phyloP scores from a whole-genome alignment of 2,329 filamentous ascomycete species.

The Xylaria sp. region DNA sequence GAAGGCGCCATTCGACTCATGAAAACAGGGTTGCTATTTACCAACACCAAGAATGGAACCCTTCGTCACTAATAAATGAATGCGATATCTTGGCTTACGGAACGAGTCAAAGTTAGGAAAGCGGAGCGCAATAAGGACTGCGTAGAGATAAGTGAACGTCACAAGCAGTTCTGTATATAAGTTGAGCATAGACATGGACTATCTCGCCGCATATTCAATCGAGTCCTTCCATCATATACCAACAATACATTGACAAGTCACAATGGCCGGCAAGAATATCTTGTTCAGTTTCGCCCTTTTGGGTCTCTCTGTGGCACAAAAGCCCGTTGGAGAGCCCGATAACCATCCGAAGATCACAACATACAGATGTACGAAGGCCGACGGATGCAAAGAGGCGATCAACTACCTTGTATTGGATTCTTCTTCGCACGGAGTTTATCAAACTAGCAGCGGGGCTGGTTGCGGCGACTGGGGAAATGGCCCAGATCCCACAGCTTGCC shows the following conservation, averaged over 20 bases:
- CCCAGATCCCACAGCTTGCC: conserved; percentile 57
- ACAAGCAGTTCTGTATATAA: conserved; percentile 28
- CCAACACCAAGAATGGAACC: conserved; percentile 2
- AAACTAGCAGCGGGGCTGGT: conserved; percentile 47
- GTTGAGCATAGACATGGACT: conserved; percentile 1
- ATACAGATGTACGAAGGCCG: conserved; percentile 59
- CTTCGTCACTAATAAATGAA: conserved; percentile 22
- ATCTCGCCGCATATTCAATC: not conserved
- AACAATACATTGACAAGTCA: not conserved
- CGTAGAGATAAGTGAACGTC: not conserved
- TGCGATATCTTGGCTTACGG: conserved; percentile 31
- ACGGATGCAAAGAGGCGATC: conserved; percentile 59
- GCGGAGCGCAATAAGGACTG: conserved; percentile 13
- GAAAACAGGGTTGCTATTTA: conserved; percentile 9
- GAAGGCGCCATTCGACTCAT: conserved; percentile 30
- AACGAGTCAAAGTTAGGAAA: conserved; percentile 32
- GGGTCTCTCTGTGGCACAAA: conserved; percentile 49
- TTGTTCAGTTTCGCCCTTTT: conserved; percentile 43
- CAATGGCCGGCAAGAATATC: conserved; percentile 44
- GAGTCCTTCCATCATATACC: not conserved
- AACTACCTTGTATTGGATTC: conserved; percentile 62
- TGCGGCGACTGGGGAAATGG: conserved; percentile 50
- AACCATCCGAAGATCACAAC: conserved; percentile 60
- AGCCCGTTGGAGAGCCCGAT: conserved; percentile 52
- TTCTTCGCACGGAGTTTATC: conserved; percentile 56